Conservation (phyloP, 257 asterid species). For the Penstemon barbatus region DNA sequence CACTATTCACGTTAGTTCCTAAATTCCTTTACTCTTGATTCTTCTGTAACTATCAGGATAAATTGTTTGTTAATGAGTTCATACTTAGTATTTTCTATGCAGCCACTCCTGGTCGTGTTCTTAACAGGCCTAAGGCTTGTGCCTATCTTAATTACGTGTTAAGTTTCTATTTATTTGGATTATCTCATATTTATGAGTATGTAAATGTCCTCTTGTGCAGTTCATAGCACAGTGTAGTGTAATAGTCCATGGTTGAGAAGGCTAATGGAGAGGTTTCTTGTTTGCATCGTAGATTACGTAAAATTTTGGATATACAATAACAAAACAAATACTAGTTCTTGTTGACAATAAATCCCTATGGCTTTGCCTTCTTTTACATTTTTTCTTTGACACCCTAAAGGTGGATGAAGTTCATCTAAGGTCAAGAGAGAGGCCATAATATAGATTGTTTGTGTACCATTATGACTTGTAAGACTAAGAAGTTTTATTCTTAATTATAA, state of each 20-base stretch:
- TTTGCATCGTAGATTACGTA: not conserved
- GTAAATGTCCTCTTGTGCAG: not conserved
- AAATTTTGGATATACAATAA: not conserved
- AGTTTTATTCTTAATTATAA: no score
- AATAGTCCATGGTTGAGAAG: conserved; percentile 17
- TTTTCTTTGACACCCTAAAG: not conserved
- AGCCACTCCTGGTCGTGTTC: not conserved
- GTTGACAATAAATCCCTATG: not conserved
- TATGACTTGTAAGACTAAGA: no score
- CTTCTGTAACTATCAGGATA: conserved; percentile 3
- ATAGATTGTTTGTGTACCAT: no score
- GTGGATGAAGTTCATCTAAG: not conserved
- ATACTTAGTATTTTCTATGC: conserved; percentile 14
- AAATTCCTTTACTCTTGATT: conserved; percentile 23
- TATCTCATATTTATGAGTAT: conserved; percentile 7
- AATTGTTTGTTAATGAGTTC: conserved; percentile 25
- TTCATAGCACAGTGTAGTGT: not conserved
- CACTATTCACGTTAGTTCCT: conserved; percentile 70
- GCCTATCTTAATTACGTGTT: no score
- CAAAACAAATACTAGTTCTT: not conserved
- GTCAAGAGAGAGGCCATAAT: no score
- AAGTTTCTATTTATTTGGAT: not conserved
- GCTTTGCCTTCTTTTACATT: not conserved
- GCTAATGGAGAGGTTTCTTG: conserved; percentile 4
- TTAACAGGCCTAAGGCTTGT: no score